A percentile compares a stretch with the other conserved stretches of the same genome.
These are phyloP conservation scores for Hyparrhenia diplandra DNA, from an alignment of 176 grass and related monocot genomes.

Conservation along the genomic window DNA sequence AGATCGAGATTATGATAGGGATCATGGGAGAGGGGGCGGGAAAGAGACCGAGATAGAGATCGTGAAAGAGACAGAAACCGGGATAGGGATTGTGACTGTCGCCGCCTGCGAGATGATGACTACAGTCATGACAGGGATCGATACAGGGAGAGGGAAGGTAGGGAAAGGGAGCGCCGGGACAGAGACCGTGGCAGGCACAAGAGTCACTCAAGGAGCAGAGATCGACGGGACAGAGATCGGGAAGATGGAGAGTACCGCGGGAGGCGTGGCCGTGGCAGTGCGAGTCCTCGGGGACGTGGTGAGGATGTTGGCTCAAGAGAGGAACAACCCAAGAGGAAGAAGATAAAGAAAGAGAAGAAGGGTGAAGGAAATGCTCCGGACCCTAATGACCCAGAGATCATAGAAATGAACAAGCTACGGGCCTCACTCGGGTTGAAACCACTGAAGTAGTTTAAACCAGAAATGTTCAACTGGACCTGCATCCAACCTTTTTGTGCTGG, in stretches of 20 bases:
- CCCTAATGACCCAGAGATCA: slow-evolving; percentile 65
- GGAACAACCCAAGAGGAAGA: slow-evolving; percentile 58
- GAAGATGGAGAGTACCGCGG: slow-evolving; percentile 65
- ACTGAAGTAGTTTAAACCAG: slow-evolving; percentile 33
- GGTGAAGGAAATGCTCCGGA: slow-evolving; percentile 49
- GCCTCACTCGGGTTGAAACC: slow-evolving; percentile 65
- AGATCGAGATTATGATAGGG: slow-evolving; percentile 59
- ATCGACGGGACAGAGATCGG: slow-evolving; percentile 57
- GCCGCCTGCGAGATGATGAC: slow-evolving; percentile 48
- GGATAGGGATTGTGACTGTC: slow-evolving; percentile 52
- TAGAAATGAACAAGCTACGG: slow-evolving; percentile 66
- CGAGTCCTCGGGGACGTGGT: slow-evolving; percentile 43
- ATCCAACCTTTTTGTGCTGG: neutral
- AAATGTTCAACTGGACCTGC: neutral
- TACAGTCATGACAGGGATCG: slow-evolving; percentile 56
- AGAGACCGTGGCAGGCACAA: slow-evolving; percentile 54
- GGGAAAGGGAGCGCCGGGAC: slow-evolving; percentile 55
- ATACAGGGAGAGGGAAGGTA: slow-evolving; percentile 51
- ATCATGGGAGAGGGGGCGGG: slow-evolving; percentile 37
- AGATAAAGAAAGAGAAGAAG: slow-evolving; percentile 79
- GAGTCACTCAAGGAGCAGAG: slow-evolving; percentile 70
- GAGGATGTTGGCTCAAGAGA: slow-evolving; percentile 43
- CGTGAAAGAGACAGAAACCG: slow-evolving; percentile 53
- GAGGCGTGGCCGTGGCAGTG: slow-evolving; percentile 49
- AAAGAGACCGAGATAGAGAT: slow-evolving; percentile 48